phyloP scores from a whole-genome alignment of 2,329 filamentous ascomycete species.

The Fusarium graminum region DNA sequence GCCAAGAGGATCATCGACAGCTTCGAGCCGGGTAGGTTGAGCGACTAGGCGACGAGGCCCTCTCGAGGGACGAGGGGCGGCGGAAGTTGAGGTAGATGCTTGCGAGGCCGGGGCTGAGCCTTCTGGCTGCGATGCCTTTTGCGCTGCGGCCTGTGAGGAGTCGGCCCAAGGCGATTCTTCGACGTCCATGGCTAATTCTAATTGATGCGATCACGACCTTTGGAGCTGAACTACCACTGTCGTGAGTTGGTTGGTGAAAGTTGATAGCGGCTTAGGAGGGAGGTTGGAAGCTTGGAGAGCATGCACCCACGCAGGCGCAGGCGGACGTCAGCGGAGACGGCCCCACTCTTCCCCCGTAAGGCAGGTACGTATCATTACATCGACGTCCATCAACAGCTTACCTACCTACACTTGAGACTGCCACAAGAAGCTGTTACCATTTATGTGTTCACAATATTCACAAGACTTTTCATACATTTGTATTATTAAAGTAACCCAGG shows the following conservation, averaged over 20 bases:
- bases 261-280: slow-evolving; percentile 30
- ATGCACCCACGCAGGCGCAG: slow-evolving; percentile 32
- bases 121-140: slow-evolving; percentile 51
- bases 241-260: slow-evolving; percentile 19
- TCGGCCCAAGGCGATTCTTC: slow-evolving; percentile 69
- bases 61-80: slow-evolving; percentile 59
- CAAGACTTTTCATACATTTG: neutral
- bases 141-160: slow-evolving; percentile 54
- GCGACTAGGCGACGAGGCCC: slow-evolving; percentile 75
- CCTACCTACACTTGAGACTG: neutral
- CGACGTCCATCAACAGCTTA: neutral
- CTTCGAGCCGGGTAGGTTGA: slow-evolving; percentile 82
- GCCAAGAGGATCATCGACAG: slow-evolving; percentile 81
- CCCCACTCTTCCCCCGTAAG: slow-evolving; percentile 40
- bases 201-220: slow-evolving; percentile 15
- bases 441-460: neutral
- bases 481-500: slow-evolving; percentile 2
- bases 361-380: slow-evolving; percentile 33
- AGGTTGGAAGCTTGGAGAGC: slow-evolving; percentile 45
- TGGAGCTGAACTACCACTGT: slow-evolving; percentile 17
- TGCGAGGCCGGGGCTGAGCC: slow-evolving; percentile 50
- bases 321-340: slow-evolving; percentile 45
- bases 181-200: slow-evolving; percentile 59
- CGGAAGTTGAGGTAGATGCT: slow-evolving; percentile 46
- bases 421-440: neutral